A percentile compares a stretch with the other conserved stretches of the same genome.
phyloP scores from a whole-genome alignment of 768 basidiomycete genomes.

The Tephrocybe sp. region DNA sequence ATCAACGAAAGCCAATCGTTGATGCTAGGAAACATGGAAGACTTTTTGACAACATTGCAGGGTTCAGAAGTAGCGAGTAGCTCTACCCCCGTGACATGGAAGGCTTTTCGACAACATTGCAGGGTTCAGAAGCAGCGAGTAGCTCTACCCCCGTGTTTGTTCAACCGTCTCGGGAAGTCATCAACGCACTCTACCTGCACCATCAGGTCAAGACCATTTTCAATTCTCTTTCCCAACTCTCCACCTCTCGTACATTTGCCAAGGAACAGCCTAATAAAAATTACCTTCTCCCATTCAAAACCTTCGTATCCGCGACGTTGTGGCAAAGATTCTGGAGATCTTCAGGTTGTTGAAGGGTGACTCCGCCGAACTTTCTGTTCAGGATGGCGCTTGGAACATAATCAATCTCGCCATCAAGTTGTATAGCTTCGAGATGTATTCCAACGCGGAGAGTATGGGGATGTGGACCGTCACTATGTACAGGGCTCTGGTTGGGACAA shows the following conservation, averaged over 20 bases:
- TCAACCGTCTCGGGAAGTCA: constrained; percentile 3
- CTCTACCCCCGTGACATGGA: background rate
- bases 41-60: constrained; percentile 7
- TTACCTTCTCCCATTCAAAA: constrained; percentile 10
- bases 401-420: constrained; percentile 12
- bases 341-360: constrained; percentile 6
- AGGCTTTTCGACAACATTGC: constrained; percentile 7
- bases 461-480: constrained; percentile 15
- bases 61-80: background rate
- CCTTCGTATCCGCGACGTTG: constrained; percentile 10
- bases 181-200: constrained; percentile 12
- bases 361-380: constrained; percentile 10
- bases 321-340: constrained; percentile 10
- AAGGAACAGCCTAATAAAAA: constrained; percentile 4
- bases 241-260: constrained; percentile 4
- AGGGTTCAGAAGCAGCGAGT: background rate
- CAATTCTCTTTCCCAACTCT: constrained; percentile 8
- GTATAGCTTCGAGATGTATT: constrained; percentile 14
- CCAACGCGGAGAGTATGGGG: constrained; percentile 13
- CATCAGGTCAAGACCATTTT: constrained; percentile 12
- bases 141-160: background rate
- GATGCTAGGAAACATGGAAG: constrained; percentile 9
- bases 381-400: constrained; percentile 17
- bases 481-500: constrained; percentile 4
- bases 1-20: constrained; percentile 9